Base-by-base conservation (phyloP, 352 stramenopile species). In the Phytophthora citricola region DNA sequence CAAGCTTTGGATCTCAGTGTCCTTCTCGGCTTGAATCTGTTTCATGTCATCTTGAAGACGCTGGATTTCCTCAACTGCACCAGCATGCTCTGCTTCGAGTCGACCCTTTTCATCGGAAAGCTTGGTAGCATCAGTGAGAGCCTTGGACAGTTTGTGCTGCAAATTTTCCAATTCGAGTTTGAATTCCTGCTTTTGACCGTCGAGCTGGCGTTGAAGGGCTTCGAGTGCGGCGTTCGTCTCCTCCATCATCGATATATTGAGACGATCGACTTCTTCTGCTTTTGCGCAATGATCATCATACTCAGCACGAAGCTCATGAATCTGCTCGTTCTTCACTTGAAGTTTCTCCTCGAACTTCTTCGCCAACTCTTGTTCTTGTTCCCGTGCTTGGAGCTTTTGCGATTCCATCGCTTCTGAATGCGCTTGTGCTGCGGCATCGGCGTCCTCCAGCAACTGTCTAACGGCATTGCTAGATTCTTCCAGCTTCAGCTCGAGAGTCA, bases 121-220 rank as follows among this genome's bases (percentile, higher is more conserved):
- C 5, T 52, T 63, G 10, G 66, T 64, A 27, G 61, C 15, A 49
- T 69, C 51, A 52, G n/a, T 32, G 5, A 48, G 46, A 55, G 59
- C 48, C 1, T 62, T 52, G 15, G 53, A 63, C 24, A 82, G 29
- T 41, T 71, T 75, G 24, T 52, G 27, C 22, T 66, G 45, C 4
- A 40, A 31, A 22, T 66, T 48, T 59, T 62, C 49, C 31, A 73
- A 31, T 20, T n/a, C 45, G 43, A 66, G 27, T 22, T 64, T 57
- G 9, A 54, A 52, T 14, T 73, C 24, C 2, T 79, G 51, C 57
- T 81, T 79, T 27, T 78, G 73, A 9, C 81, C 67, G 47, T 75
- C 65, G 49, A 91, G 53, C 40, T 87, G 71, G 10, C 58, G 70
- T 63, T 90, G 77, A 52, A 91, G 56, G 17, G 59, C 63, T 41